Percentiles rank a stretch among this genome's conserved stretches.
phyloP scores from a whole-genome alignment of 2,329 filamentous ascomycete species.

The Rutstroemia sydowiana region DNA sequence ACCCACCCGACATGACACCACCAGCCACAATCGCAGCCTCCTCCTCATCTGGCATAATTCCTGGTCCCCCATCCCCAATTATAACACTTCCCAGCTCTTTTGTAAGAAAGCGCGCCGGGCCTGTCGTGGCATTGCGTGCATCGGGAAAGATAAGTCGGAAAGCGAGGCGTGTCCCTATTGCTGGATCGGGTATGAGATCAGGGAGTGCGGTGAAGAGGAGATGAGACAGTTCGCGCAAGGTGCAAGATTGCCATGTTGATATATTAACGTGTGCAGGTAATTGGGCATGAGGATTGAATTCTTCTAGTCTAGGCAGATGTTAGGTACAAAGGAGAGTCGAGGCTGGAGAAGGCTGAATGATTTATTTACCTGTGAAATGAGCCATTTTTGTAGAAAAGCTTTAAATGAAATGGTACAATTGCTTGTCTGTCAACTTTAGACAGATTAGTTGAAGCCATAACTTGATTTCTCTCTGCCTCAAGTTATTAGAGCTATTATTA shows the following conservation, averaged over 20 bases:
- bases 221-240: conserved; percentile 71
- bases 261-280: conserved; percentile 66
- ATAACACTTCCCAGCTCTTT: conserved; percentile 81
- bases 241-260: conserved; percentile 81
- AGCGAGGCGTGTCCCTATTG: conserved; percentile 74
- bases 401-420: conserved; percentile 75
- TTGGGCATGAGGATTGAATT: conserved; percentile 50
- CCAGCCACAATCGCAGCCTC: conserved; percentile 29
- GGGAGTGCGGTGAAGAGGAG: conserved; percentile 66
- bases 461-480: neutral
- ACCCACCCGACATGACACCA: conserved; percentile 28
- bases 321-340: neutral
- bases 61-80: conserved; percentile 52
- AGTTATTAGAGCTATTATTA: neutral
- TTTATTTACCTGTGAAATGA: conserved; percentile 58
- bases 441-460: conserved; percentile 27
- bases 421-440: conserved; percentile 56
- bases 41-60: conserved; percentile 33
- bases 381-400: conserved; percentile 72
- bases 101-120: conserved; percentile 57
- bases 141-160: conserved; percentile 86
- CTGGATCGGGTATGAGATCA: conserved; percentile 61
- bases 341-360: conserved; percentile 16
- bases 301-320: conserved; percentile 48
- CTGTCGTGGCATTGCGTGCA: conserved; percentile 26